Percentiles rank a stretch among this genome's conserved stretches.
These are phyloP conservation scores for Trypanosoma grayi DNA, from an alignment of 208 protist species.

Conservation along the genomic window DNA sequence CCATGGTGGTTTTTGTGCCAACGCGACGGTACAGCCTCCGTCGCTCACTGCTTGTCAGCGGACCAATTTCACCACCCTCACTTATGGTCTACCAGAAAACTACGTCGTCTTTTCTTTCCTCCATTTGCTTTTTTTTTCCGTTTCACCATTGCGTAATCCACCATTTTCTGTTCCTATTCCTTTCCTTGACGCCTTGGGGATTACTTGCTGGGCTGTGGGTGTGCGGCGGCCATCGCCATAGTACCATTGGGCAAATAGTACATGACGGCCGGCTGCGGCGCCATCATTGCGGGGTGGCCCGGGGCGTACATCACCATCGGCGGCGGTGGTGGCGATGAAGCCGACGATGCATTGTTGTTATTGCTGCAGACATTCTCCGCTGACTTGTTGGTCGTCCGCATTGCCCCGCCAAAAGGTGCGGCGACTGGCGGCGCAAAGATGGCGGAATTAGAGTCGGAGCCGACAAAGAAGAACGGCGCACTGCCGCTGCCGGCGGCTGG, in stretches of 20 bases:
- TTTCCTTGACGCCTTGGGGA: neutral
- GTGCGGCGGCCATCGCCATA: neutral
- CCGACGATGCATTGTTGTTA: too few relatives aligned
- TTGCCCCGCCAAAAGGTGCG: neutral
- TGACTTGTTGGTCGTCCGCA: too few relatives aligned
- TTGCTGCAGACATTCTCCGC: too few relatives aligned
- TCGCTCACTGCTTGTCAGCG: too few relatives aligned
- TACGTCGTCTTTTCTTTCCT: too few relatives aligned
- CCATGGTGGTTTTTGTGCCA: too few relatives aligned
- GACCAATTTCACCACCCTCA: too few relatives aligned
- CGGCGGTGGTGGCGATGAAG: neutral
- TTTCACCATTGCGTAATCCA: too few relatives aligned
- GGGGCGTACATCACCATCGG: constrained; percentile 4
- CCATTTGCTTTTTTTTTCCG: neutral
- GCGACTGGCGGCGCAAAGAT: neutral
- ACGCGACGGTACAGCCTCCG: too few relatives aligned
- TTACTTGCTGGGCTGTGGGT: neutral
- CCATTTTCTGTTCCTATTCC: neutral
- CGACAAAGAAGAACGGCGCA: constrained; percentile 5
- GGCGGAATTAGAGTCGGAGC: neutral
- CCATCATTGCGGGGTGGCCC: neutral
- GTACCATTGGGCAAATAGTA: constrained; percentile 22
- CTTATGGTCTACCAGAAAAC: too few relatives aligned
- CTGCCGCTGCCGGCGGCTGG: neutral
- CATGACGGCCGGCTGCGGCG: constrained; percentile 14